These are phyloP conservation scores for cucumber (Cucumis sativus) DNA, from an alignment of 306 rosid species.

Conservation along the genomic window Cucumber_9930_V3 NC_026655.2:4260501-4261000, in stretches of 20 bases:
- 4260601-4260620: not conserved
- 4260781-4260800: not conserved
- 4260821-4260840: slow-evolving; percentile 8
- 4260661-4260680: not conserved
- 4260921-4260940: slow-evolving; percentile 39
- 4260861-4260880: slow-evolving; percentile 60
- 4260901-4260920: slow-evolving; percentile 35
- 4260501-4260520: not conserved
- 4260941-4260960: slow-evolving; percentile 36
- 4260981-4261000: slow-evolving; percentile 45
- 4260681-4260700: not conserved
- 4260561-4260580: not conserved
- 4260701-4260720: not conserved
- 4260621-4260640: not conserved
- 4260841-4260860: slow-evolving; percentile 23
- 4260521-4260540: not conserved
- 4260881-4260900: slow-evolving; percentile 49
- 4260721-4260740: slow-evolving; percentile 52
- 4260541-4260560: not conserved
- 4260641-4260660: not conserved
- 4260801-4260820: not conserved
- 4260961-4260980: slow-evolving; percentile 51
- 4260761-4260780: slow-evolving; percentile 72
- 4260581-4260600: not conserved
- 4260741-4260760: slow-evolving; percentile 99